A percentile compares a stretch with the other conserved stretches of the same genome.
Evolutionary conservation across 768 basidiomycete species (phyloP).

Genomic region (Pleurotus giganteus): DNA sequence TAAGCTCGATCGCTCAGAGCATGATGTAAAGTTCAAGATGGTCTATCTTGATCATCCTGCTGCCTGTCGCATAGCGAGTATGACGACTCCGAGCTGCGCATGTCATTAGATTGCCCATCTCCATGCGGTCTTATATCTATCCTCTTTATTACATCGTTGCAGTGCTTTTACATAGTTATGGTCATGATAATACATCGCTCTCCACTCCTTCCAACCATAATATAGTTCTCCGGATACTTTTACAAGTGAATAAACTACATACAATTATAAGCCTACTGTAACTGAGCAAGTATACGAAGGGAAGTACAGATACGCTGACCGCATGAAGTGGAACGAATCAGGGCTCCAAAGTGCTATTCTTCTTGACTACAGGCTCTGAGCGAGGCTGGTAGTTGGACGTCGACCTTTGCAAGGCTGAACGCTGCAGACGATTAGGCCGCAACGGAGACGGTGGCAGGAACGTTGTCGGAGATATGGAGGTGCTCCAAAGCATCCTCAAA

Average conservation of each 20-base stretch:
- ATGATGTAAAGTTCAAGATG: constrained; percentile 14
- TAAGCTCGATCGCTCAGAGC: constrained; percentile 40
- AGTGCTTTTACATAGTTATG: neutral
- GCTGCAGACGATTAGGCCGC: constrained; percentile 59
- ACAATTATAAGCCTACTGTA: no score
- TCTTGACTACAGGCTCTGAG: no score
- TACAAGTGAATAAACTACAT: no score
- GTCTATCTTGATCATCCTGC: no score
- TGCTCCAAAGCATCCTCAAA: constrained; percentile 25
- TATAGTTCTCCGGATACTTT: no score
- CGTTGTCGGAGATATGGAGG: constrained; percentile 8
- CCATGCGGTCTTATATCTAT: neutral
- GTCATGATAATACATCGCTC: constrained; percentile 3
- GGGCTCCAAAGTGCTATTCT: no score
- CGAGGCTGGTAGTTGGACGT: no score
- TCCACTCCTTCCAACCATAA: constrained; percentile 11
- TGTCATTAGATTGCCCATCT: neutral
- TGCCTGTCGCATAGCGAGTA: no score
- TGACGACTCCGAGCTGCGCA: neutral
- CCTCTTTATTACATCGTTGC: neutral
- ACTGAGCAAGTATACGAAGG: no score
- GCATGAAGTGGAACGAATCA: no score
- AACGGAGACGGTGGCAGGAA: constrained; percentile 59
- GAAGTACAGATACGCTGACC: no score
- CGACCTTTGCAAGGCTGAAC: no score